Evolutionary conservation across 495 filamentous ascomycete species (phyloP).

Genomic region (Podospora comata): DNA sequence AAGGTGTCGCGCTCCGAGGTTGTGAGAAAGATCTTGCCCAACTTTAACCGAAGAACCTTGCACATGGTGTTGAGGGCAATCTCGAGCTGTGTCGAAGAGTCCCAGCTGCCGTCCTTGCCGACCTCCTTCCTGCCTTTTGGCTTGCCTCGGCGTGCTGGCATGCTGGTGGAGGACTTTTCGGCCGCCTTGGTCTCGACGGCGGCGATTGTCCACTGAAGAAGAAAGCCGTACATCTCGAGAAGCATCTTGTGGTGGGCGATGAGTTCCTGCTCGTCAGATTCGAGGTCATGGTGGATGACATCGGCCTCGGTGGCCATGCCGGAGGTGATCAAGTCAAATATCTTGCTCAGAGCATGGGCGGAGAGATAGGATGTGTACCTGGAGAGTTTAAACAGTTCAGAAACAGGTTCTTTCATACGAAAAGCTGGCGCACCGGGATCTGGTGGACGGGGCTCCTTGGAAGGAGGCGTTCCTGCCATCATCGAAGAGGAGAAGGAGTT

Average conservation of each 20-base stretch:
- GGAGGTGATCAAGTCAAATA: conserved; percentile 89
- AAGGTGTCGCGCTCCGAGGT: conserved; percentile 97
- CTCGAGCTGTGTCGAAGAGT: conserved; percentile 82
- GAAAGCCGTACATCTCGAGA: conserved; percentile 90
- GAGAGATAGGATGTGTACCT: conserved; percentile 84
- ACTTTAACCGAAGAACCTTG: conserved; percentile 89
- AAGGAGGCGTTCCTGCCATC: conserved; percentile 15
- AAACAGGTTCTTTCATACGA: conserved; percentile 34
- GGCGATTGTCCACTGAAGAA: conserved; percentile 91
- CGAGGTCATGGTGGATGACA: conserved; percentile 76
- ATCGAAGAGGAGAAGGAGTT: conserved; percentile 10
- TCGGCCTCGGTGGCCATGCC: conserved; percentile 93
- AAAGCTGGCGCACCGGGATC: conserved; percentile 12
- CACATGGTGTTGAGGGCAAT: conserved; percentile 89
- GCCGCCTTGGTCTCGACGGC: conserved; percentile 90
- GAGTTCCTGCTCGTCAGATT: conserved; percentile 85
- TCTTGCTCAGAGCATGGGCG: conserved; percentile 77
- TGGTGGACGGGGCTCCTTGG: conserved; percentile 13
- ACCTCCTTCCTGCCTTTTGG: conserved; percentile 65
- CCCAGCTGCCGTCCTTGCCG: conserved; percentile 74
- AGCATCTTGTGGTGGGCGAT: conserved; percentile 82
- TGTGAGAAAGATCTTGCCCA: conserved; percentile 87
- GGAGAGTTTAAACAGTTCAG: conserved; percentile 64
- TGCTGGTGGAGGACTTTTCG: conserved; percentile 74
- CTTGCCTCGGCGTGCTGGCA: conserved; percentile 69